These are phyloP conservation scores for Cryptococcus floricola DNA, from an alignment of 1,284 basidiomycete species.

Conservation along the genomic window DNA sequence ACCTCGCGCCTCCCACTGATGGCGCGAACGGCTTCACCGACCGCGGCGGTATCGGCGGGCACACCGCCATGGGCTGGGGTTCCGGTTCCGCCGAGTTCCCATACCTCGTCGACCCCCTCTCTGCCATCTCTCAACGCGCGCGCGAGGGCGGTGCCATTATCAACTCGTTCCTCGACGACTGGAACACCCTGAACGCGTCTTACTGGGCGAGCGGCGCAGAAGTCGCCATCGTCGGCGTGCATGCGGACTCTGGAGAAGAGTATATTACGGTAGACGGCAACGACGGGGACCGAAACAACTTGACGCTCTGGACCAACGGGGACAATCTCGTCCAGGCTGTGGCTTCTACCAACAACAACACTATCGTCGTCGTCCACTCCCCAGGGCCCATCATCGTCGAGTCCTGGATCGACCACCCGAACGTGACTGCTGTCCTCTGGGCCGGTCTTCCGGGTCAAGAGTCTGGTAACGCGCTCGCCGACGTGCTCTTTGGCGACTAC, in stretches of 20 bases:
- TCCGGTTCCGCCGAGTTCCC: constrained; percentile 57
- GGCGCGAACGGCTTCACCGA: constrained; percentile 73
- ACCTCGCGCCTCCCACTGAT: constrained; percentile 63
- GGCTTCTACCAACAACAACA: constrained; percentile 58
- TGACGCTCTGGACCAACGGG: constrained; percentile 74
- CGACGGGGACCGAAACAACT: constrained; percentile 64
- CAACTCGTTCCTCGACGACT: constrained; percentile 60
- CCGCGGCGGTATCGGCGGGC: constrained; percentile 52
- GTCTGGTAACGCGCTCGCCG: constrained; percentile 68
- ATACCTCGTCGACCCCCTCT: constrained; percentile 57
- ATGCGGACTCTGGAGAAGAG: constrained; percentile 68
- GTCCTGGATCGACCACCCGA: constrained; percentile 64
- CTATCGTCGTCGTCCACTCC: constrained; percentile 73
- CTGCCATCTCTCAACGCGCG: constrained; percentile 62
- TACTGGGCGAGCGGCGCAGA: constrained; percentile 56
- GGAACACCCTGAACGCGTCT: constrained; percentile 55
- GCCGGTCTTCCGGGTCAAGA: constrained; percentile 62
- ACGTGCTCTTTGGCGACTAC: constrained; percentile 54
- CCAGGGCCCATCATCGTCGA: constrained; percentile 71
- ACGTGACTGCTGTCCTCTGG: constrained; percentile 58
- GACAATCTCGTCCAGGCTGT: constrained; percentile 53
- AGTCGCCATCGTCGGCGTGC: constrained; percentile 64
- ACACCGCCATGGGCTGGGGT: constrained; percentile 82
- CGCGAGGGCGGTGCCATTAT: constrained; percentile 57
- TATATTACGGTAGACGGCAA: constrained; percentile 59